These are phyloP conservation scores for Digitaria exilis DNA, from an alignment of 202 grass and related monocot genomes.

Conservation along the genomic window DNA sequence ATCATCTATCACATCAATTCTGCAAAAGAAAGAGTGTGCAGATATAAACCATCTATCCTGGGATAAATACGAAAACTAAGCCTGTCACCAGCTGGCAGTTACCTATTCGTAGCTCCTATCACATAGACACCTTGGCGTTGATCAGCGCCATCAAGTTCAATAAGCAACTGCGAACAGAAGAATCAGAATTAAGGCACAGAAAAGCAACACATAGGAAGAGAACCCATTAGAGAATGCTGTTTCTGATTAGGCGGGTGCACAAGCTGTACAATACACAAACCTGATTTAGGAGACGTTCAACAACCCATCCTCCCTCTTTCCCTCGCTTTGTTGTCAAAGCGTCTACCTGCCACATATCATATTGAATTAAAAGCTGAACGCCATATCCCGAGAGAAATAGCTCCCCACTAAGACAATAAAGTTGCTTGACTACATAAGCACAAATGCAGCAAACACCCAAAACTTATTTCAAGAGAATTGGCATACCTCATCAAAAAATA, in stretches of 20 bases:
- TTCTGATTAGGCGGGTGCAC: background rate
- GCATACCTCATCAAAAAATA: conserved; percentile 95
- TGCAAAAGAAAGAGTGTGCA: conserved; percentile 29
- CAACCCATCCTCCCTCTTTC: conserved; percentile 78
- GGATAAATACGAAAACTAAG: conserved; percentile 8
- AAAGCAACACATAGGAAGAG: background rate
- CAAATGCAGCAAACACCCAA: background rate
- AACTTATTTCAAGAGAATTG: background rate
- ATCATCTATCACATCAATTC: conserved; percentile 86
- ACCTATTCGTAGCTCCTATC: conserved; percentile 96
- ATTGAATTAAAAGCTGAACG: conserved; percentile 12
- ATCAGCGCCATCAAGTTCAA: conserved; percentile 86
- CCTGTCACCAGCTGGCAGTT: background rate
- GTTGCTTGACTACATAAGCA: background rate
- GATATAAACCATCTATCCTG: background rate
- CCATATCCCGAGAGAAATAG: background rate
- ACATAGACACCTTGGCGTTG: conserved; percentile 77
- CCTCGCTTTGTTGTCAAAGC: conserved; percentile 77
- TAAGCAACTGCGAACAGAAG: conserved; percentile 54
- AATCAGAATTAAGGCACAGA: conserved; percentile 15
- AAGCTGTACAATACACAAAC: conserved; percentile 35
- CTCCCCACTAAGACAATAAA: background rate
- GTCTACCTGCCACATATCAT: conserved; percentile 68
- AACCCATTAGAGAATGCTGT: background rate
- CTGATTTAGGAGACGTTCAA: conserved; percentile 76